Evolutionary conservation across 768 basidiomycete species (phyloP).

Genomic region (Leccinum aurantiacum): DNA sequence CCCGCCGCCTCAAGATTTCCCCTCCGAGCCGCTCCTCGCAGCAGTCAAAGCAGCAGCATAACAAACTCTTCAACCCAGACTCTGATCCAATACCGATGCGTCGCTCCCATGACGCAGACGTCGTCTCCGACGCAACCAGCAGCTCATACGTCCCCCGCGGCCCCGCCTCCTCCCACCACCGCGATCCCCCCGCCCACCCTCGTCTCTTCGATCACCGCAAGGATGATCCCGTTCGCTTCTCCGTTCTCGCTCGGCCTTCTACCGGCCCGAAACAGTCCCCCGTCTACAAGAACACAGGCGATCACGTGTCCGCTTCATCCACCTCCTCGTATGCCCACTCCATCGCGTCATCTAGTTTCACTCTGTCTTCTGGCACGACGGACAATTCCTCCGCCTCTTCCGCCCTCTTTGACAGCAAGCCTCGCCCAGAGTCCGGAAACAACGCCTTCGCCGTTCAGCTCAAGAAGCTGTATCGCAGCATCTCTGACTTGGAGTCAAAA

Average conservation of each 20-base stretch:
- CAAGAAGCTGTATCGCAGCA: slow-evolving; percentile 80
- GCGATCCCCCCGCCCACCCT: slow-evolving; percentile 36
- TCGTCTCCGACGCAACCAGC: slow-evolving; percentile 56
- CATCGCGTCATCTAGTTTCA: slow-evolving; percentile 65
- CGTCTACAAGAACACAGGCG: slow-evolving; percentile 61
- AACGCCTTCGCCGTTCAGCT: slow-evolving; percentile 74
- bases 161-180: slow-evolving; percentile 34
- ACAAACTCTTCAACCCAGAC: slow-evolving; percentile 72
- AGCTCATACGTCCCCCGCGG: slow-evolving; percentile 45
- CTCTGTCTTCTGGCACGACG: slow-evolving; percentile 71
- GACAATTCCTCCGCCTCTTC: slow-evolving; percentile 74
- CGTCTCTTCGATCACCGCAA: slow-evolving; percentile 88
- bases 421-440: slow-evolving; percentile 53
- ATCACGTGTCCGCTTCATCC: slow-evolving; percentile 73
- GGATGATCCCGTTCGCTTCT: slow-evolving; percentile 89
- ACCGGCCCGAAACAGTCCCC: slow-evolving; percentile 43
- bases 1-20: slow-evolving; percentile 68
- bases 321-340: slow-evolving; percentile 75
- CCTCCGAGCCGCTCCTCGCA: slow-evolving; percentile 42
- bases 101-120: slow-evolving; percentile 63
- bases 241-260: slow-evolving; percentile 55
- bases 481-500: slow-evolving; percentile 76
- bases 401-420: slow-evolving; percentile 60
- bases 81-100: slow-evolving; percentile 64
- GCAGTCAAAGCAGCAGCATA: slow-evolving; percentile 34